Percentiles rank a stretch among this genome's conserved stretches.
Evolutionary conservation across 352 stramenopile genomes (phyloP).

Genomic region (Pythium folliculosum): DNA sequence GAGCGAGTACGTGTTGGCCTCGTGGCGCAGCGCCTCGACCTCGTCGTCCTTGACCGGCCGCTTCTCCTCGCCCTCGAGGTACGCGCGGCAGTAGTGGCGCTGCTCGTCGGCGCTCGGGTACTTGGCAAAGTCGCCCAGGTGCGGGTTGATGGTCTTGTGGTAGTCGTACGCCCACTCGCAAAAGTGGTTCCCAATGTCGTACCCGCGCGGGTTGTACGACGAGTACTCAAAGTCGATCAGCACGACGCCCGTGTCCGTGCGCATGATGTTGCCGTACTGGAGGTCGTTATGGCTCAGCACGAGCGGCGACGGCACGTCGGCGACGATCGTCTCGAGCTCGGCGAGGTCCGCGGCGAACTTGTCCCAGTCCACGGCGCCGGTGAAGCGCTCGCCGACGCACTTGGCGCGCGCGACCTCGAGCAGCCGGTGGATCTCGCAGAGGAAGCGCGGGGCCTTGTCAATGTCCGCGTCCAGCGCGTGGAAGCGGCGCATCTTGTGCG

Average conservation of each 20-base stretch:
- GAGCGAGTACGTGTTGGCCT: conserved; percentile 86
- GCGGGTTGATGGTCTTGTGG: conserved; percentile 78
- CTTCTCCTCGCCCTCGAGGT: conserved; percentile 53
- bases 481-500: conserved; percentile 68
- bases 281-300: conserved; percentile 94
- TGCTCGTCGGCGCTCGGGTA: conserved; percentile 71
- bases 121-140: conserved; percentile 73
- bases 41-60: conserved; percentile 50
- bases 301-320: conserved; percentile 61
- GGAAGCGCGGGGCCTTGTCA: conserved; percentile 46
- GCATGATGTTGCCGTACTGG: conserved; percentile 93
- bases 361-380: conserved; percentile 49
- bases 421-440: conserved; percentile 60
- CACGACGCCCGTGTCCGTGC: conserved; percentile 62
- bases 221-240: conserved; percentile 96
- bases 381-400: conserved; percentile 50
- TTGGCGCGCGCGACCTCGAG: conserved; percentile 62
- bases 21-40: conserved; percentile 57
- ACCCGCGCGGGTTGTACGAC: conserved; percentile 89
- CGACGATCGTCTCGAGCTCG: conserved; percentile 57
- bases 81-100: conserved; percentile 67
- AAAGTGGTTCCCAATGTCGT: conserved; percentile 94
- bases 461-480: conserved; percentile 76
- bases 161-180: conserved; percentile 87
- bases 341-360: conserved; percentile 46